Base-by-base conservation (phyloP, 257 asterid genomes). In the Perilla frutescens region DNA sequence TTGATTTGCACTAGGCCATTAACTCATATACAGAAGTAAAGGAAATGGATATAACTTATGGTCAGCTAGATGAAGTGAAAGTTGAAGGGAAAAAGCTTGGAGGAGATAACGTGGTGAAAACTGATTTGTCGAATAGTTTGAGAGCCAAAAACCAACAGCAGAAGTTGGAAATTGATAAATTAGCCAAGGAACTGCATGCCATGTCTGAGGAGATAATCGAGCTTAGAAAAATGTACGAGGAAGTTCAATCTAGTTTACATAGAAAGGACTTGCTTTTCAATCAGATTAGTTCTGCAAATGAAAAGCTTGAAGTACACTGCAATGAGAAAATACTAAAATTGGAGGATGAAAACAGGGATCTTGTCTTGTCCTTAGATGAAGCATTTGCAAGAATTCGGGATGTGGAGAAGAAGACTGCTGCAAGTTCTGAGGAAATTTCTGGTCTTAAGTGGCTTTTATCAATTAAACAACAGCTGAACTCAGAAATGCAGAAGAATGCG, bases 221-320 rank as follows among this genome's bases (percentile, higher is more conserved):
- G 59, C 71, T 74, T 9, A 76, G 79, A 77, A 76, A 65, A 64
- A 47, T 79, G 50, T 83, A 62, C 3, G 75, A 81, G 69, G 79
- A 85, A 7, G 86, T 83, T 31, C 85, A 85, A n/a, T 81, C 81
- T 73, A 77, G 73, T 77, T 62, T 83, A 72, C 74, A 66, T 53
- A 67, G 57, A 41, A 83, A 81, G 79, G 87, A 85, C 66, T 62
- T 73, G 77, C 36, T 71, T 60, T 71, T 80, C 57, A 75, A 81
- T 77, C 80, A 83, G 80, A 77, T 81, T 37, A 76, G 26, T 76
- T 74, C 78, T 57, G 72, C 76, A 58, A 82, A 62, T 64, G 84
- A 71, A 63, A 83, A 77, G 56, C 70, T 71, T 62, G 84, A 73
- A 66, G 81, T 78, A 45, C 86, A 78, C 29, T 60, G 44, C 11